phyloP scores from a whole-genome alignment of 495 filamentous ascomycete genomes.

The Cercophora newfieldiana region DNA sequence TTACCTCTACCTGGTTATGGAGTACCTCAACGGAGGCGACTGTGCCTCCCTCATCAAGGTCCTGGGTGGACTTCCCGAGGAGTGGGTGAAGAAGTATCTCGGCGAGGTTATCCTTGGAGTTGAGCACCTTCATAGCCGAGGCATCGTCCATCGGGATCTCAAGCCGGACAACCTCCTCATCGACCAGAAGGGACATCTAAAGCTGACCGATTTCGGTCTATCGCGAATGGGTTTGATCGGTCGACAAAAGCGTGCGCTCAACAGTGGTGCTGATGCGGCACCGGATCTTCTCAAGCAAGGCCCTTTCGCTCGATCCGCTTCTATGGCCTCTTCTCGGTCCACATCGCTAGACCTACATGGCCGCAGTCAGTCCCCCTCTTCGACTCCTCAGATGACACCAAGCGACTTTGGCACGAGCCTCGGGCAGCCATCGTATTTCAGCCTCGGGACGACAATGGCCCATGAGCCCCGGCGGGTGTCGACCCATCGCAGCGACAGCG shows the following conservation, averaged over 20 bases:
- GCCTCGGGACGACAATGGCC: slow-evolving; percentile 56
- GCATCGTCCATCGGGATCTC: slow-evolving; percentile 93
- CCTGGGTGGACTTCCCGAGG: slow-evolving; percentile 85
- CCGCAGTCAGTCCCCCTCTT: slow-evolving; percentile 66
- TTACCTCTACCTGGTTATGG: slow-evolving; percentile 98
- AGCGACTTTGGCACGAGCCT: slow-evolving; percentile 62
- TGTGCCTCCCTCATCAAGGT: slow-evolving; percentile 96
- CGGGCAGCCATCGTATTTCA: slow-evolving; percentile 92
- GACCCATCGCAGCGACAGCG: slow-evolving; percentile 88
- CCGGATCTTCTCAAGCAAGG: slow-evolving; percentile 92
- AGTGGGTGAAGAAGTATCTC: slow-evolving; percentile 96
- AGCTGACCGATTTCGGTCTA: slow-evolving; percentile 95
- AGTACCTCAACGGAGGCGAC: slow-evolving; percentile 96
- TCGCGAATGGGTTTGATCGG: slow-evolving; percentile 97
- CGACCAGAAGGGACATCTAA: slow-evolving; percentile 93
- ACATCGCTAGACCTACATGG: slow-evolving; percentile 91
- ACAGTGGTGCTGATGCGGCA: slow-evolving; percentile 74
- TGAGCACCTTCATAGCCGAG: slow-evolving; percentile 89
- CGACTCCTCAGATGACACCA: slow-evolving; percentile 86
- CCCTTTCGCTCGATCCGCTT: slow-evolving; percentile 80
- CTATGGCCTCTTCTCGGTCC: slow-evolving; percentile 90
- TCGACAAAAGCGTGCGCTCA: slow-evolving; percentile 88
- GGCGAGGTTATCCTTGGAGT: slow-evolving; percentile 94
- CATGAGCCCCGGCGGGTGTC: slow-evolving; percentile 83
- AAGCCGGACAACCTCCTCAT: slow-evolving; percentile 98